Evolutionary conservation across 1,139 yeast genomes (phyloP).

Genomic region (Sugiyamaella grinbergsii): DNA sequence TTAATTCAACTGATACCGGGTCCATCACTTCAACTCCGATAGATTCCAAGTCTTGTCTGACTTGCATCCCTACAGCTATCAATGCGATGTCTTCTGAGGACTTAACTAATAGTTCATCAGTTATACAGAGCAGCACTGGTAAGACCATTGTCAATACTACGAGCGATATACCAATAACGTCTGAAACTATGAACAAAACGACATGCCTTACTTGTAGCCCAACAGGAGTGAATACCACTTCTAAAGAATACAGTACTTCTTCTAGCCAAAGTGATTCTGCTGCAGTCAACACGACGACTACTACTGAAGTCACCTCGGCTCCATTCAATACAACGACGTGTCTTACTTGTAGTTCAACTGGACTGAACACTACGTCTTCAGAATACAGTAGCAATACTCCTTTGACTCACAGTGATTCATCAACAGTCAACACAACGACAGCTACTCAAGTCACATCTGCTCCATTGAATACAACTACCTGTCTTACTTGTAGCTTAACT

Average conservation of each 20-base stretch:
- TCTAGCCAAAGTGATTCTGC: too few relatives aligned
- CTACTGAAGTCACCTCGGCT: not conserved
- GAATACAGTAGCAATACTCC: too few relatives aligned
- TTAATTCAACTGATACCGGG: not conserved
- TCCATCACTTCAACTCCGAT: not conserved
- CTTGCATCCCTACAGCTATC: not conserved
- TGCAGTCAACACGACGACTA: not conserved
- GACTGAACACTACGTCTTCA: too few relatives aligned
- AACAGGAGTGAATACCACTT: too few relatives aligned
- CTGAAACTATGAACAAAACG: not conserved
- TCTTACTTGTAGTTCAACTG: too few relatives aligned
- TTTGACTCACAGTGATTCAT: too few relatives aligned
- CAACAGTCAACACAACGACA: too few relatives aligned
- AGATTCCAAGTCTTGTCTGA: not conserved
- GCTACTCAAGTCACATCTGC: not conserved
- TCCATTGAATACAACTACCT: not conserved
- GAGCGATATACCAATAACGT: not conserved
- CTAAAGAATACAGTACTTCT: too few relatives aligned
- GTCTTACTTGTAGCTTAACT: not conserved
- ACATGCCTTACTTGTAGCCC: too few relatives aligned
- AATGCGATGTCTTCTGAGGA: not conserved
- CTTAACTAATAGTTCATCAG: not conserved
- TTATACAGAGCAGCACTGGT: not conserved
- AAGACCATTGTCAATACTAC: not conserved
- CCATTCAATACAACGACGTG: too few relatives aligned